Conservation (phyloP, 2,329 filamentous ascomycete species). For the Exophiala calicioides region DNA sequence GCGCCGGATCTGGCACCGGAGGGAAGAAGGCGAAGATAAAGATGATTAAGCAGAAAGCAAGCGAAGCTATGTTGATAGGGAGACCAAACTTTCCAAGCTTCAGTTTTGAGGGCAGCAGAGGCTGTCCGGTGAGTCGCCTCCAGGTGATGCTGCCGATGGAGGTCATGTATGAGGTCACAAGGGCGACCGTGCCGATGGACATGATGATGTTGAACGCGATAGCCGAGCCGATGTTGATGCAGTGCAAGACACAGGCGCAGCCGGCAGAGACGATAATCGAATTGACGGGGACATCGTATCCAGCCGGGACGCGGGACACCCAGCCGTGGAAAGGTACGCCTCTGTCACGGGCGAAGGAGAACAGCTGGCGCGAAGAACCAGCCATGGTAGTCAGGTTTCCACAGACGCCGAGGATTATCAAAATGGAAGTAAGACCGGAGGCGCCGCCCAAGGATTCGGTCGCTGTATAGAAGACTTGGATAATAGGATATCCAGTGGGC, state of each 20-base stretch:
- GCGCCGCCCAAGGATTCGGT: conserved; percentile 37
- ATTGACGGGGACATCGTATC: conserved; percentile 16
- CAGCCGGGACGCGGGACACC: conserved; percentile 12
- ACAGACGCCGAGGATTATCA: conserved; percentile 37
- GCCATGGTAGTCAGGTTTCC: conserved; percentile 38
- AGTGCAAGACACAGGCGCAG: conserved; percentile 47
- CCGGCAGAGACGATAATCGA: conserved; percentile 44
- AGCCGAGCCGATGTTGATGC: conserved; percentile 33
- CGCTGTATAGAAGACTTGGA: conserved; percentile 36
- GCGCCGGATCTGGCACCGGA: conserved; percentile 25
- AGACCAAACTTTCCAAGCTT: conserved; percentile 42
- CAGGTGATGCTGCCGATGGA: conserved; percentile 38
- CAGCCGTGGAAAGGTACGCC: conserved; percentile 36
- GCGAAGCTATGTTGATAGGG: conserved; percentile 38
- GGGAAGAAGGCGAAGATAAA: conserved; percentile 35
- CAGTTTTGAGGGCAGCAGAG: conserved; percentile 39
- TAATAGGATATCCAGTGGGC: conserved; percentile 38
- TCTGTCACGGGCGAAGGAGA: conserved; percentile 42
- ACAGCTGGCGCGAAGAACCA: conserved; percentile 38
- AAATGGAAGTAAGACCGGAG: conserved; percentile 42
- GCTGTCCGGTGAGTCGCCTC: conserved; percentile 37
- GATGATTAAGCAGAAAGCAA: conserved; percentile 28
- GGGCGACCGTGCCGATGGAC: conserved; percentile 39
- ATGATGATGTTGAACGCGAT: conserved; percentile 45
- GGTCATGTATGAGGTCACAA: conserved; percentile 43